Evolutionary conservation across 2,329 filamentous ascomycete genomes (phyloP).

Genomic region (Colletotrichum brevisporum): DNA sequence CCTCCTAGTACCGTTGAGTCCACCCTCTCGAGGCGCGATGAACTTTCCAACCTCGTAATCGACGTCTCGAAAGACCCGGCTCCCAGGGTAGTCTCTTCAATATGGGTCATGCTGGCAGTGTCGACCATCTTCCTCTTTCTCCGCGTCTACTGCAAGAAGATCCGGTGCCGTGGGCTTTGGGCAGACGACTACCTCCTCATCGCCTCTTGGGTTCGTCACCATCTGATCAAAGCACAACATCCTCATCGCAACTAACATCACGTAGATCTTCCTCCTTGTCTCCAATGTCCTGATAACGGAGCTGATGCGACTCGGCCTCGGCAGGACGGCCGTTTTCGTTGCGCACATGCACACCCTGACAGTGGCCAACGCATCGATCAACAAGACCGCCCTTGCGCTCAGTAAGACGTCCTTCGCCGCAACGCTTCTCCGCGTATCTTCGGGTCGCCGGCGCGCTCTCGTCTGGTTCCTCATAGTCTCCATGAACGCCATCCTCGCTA

Average conservation of each 20-base stretch:
- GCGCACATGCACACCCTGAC: slow-evolving; percentile 27
- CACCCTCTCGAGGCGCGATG: background rate
- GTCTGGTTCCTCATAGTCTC: slow-evolving; percentile 47
- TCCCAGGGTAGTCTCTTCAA: slow-evolving; percentile 28
- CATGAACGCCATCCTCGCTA: slow-evolving; percentile 40
- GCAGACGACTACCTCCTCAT: slow-evolving; percentile 45
- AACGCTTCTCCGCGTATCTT: slow-evolving; percentile 47
- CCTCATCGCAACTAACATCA: background rate
- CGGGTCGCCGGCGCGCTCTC: slow-evolving; percentile 38
- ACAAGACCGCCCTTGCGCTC: slow-evolving; percentile 24
- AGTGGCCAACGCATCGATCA: slow-evolving; percentile 27
- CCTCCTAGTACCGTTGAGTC: background rate
- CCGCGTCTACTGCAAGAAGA: slow-evolving; percentile 44
- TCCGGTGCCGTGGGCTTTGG: slow-evolving; percentile 40
- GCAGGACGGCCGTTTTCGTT: slow-evolving; percentile 17
- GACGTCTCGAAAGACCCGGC: slow-evolving; percentile 27
- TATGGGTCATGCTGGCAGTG: slow-evolving; percentile 38
- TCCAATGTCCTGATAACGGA: slow-evolving; percentile 31
- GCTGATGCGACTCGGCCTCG: slow-evolving; percentile 37
- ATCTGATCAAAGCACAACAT: background rate
- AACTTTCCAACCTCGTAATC: background rate
- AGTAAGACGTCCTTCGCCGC: slow-evolving; percentile 50
- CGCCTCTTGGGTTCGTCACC: slow-evolving; percentile 34
- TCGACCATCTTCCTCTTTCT: slow-evolving; percentile 38
- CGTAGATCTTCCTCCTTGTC: slow-evolving; percentile 21